phyloP scores from a whole-genome alignment of 495 filamentous ascomycete species.

The Penicillium desertorum region DNA sequence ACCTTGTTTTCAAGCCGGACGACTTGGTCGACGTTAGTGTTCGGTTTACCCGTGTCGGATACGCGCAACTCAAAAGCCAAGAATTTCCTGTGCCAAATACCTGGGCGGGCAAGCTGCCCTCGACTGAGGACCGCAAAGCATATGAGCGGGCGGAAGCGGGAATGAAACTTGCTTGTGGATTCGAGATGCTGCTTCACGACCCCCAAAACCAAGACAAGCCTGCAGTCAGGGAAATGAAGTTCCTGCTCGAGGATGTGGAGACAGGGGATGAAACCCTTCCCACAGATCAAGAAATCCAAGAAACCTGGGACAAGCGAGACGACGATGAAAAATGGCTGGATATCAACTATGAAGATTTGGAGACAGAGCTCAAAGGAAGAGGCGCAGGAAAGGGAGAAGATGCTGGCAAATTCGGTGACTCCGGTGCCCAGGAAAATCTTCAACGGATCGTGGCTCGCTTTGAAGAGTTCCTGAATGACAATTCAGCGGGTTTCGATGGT shows the following conservation, averaged over 20 bases:
- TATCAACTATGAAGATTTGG: slow-evolving; percentile 86
- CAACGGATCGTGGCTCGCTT: slow-evolving; percentile 88
- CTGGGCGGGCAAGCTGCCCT: slow-evolving; percentile 53
- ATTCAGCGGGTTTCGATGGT: slow-evolving; percentile 73
- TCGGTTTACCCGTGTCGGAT: slow-evolving; percentile 83
- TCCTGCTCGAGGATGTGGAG: slow-evolving; percentile 71
- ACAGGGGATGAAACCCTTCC: slow-evolving; percentile 63
- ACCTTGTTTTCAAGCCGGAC: slow-evolving; percentile 63
- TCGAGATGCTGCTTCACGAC: slow-evolving; percentile 80
- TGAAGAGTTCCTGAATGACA: slow-evolving; percentile 89
- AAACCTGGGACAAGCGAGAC: slow-evolving; percentile 60
- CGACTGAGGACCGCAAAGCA: slow-evolving; percentile 35
- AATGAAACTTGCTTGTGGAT: slow-evolving; percentile 86
- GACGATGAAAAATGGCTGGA: slow-evolving; percentile 94
- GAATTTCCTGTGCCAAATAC: slow-evolving; percentile 67
- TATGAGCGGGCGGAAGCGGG: slow-evolving; percentile 65
- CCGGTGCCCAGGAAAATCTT: slow-evolving; percentile 75
- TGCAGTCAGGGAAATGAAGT: slow-evolving; percentile 65
- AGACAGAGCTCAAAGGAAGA: slow-evolving; percentile 68
- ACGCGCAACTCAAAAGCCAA: slow-evolving; percentile 89
- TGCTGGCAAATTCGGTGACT: slow-evolving; percentile 69
- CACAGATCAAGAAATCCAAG: slow-evolving; percentile 66
- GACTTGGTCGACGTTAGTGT: slow-evolving; percentile 79
- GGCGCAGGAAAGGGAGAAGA: slow-evolving; percentile 35
- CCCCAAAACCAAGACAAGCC: slow-evolving; percentile 64